phyloP scores from a whole-genome alignment of 768 basidiomycete genomes.

The Gymnopilus dilepis region DNA sequence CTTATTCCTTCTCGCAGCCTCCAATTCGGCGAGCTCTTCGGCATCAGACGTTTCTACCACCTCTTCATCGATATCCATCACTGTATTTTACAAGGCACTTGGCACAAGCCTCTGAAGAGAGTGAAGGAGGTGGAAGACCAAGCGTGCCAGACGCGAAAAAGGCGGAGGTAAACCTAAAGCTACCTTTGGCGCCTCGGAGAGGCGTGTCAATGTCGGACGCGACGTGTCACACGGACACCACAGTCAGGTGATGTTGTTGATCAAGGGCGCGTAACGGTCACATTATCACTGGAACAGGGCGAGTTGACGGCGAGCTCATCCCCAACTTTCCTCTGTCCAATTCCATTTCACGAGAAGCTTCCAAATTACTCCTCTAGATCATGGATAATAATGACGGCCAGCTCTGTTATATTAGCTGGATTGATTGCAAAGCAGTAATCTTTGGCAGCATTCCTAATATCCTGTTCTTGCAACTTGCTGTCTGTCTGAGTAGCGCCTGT shows the following conservation, averaged over 20 bases:
- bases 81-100: neutral
- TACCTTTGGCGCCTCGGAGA: no score
- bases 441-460: no score
- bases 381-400: no score
- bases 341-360: no score
- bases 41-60: slow-evolving; percentile 67
- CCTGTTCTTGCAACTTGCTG: neutral
- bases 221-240: slow-evolving; percentile 9
- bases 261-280: neutral
- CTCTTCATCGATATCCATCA: slow-evolving; percentile 38
- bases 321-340: no score
- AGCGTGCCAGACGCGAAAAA: neutral
- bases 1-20: neutral
- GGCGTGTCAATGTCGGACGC: slow-evolving; percentile 5
- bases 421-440: no score
- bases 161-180: no score
- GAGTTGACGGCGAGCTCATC: no score
- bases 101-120: neutral
- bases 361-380: no score
- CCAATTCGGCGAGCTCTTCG: slow-evolving; percentile 58
- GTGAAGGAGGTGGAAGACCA: neutral
- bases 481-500: neutral
- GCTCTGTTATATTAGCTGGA: no score
- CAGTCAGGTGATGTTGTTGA: slow-evolving; percentile 8
- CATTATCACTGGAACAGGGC: neutral